Percentiles rank a stretch among this genome's conserved stretches.
phyloP scores from a whole-genome alignment of 1,139 yeast genomes.

The Saccharomyces pastorianus region DNA sequence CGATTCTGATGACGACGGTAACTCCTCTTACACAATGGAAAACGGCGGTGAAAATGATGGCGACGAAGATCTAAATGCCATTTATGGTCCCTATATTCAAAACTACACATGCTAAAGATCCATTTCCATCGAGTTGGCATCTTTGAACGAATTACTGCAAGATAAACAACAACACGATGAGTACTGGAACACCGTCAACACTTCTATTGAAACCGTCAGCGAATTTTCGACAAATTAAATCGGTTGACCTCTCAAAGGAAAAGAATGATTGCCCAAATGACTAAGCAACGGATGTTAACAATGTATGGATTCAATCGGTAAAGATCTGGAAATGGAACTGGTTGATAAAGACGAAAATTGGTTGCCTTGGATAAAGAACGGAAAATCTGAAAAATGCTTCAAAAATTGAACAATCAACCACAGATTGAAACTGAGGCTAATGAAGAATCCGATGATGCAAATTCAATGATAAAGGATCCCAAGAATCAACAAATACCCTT shows the following conservation, averaged over 20 bases:
- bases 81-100: slow-evolving; percentile 36
- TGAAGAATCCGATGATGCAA: slow-evolving; percentile 14
- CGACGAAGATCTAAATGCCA: slow-evolving; percentile 32
- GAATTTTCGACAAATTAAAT: slow-evolving; percentile 29
- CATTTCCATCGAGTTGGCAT: slow-evolving; percentile 49
- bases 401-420: slow-evolving; percentile 21
- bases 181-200: slow-evolving; percentile 26
- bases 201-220: slow-evolving; percentile 29
- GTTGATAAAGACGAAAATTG: slow-evolving; percentile 64
- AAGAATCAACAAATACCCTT: slow-evolving; percentile 18
- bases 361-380: slow-evolving; percentile 66
- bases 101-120: slow-evolving; percentile 45
- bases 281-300: slow-evolving; percentile 77
- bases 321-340: slow-evolving; percentile 75
- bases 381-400: slow-evolving; percentile 55
- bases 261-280: slow-evolving; percentile 45
- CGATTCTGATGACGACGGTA: slow-evolving; percentile 17
- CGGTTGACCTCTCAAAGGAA: slow-evolving; percentile 29
- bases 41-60: slow-evolving; percentile 28
- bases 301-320: slow-evolving; percentile 85
- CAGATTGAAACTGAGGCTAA: slow-evolving; percentile 7
- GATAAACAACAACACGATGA: slow-evolving; percentile 20
- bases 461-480: slow-evolving; percentile 4
- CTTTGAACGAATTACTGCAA: slow-evolving; percentile 48
- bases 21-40: slow-evolving; percentile 15